phyloP scores from a whole-genome alignment of 2,329 filamentous ascomycete genomes.

The Nemania sp. region DNA sequence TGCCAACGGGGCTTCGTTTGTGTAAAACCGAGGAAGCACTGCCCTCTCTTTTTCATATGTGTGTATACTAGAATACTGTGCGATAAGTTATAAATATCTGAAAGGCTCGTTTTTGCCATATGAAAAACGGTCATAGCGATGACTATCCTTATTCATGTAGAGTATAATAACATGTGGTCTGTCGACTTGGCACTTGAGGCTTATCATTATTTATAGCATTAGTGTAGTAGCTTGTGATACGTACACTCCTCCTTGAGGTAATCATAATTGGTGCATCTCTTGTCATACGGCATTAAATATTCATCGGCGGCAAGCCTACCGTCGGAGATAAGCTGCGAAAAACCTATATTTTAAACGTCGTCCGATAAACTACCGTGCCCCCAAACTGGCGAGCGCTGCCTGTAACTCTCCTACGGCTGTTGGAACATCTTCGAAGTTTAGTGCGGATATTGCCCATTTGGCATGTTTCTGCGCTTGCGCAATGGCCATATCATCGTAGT shows the following conservation, averaged over 20 bases:
- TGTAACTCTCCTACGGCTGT: conserved; percentile 89
- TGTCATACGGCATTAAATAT: not conserved
- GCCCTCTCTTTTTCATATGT: too few species aligned
- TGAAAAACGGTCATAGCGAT: not conserved
- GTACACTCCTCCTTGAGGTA: conserved; percentile 9
- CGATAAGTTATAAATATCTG: not conserved
- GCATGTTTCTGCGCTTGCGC: conserved; percentile 92
- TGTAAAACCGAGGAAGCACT: not conserved
- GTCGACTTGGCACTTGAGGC: not conserved
- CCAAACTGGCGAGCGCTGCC: conserved; percentile 77
- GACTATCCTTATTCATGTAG: not conserved
- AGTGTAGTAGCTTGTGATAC: not conserved
- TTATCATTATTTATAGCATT: conserved; percentile 14
- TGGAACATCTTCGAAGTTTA: conserved; percentile 95
- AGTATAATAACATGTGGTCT: not conserved
- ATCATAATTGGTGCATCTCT: not conserved
- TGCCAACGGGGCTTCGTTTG: conserved; percentile 38
- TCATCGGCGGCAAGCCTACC: not conserved
- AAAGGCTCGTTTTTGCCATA: not conserved
- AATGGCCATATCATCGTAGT: conserved; percentile 76
- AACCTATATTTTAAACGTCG: not conserved
- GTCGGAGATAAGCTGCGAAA: not conserved
- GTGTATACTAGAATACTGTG: too few species aligned
- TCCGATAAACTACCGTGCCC: conserved; percentile 63
- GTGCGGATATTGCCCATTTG: conserved; percentile 93